Conservation (phyloP, 2,329 filamentous ascomycete species). For the Capronia epimyces region DNA sequence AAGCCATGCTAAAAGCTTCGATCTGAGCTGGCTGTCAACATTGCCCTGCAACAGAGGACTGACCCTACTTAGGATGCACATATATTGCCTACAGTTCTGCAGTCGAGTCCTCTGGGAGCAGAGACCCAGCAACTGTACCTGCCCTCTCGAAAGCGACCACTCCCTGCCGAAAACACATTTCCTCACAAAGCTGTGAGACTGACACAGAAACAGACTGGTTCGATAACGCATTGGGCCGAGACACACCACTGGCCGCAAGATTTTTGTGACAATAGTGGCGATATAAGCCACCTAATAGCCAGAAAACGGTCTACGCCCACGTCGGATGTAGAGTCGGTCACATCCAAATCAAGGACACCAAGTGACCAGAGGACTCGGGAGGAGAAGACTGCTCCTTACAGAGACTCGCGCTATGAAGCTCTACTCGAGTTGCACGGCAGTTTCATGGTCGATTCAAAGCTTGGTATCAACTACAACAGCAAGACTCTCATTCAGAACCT, state of each 20-base stretch:
- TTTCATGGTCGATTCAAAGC: conserved; percentile 22
- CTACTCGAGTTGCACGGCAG: conserved; percentile 23
- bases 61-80: conserved; percentile 1
- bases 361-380: conserved; percentile 27
- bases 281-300: conserved; percentile 33
- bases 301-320: conserved; percentile 23
- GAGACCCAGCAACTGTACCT: conserved; percentile 4
- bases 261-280: conserved; percentile 26
- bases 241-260: conserved; percentile 29
- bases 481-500: conserved; percentile 22
- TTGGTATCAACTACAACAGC: neutral
- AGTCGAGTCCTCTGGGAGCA: conserved; percentile 3
- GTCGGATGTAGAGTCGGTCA: conserved; percentile 19
- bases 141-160: conserved; percentile 5
- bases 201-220: too few relatives aligned
- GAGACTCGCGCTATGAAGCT: conserved; percentile 16
- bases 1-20: conserved; percentile 4
- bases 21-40: conserved; percentile 3
- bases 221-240: conserved; percentile 30
- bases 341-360: conserved; percentile 9
- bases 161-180: conserved; percentile 17
- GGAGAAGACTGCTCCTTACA: conserved; percentile 23
- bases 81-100: conserved; percentile 1
- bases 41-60: conserved; percentile 2
- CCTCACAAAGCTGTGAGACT: too few relatives aligned